Percentiles rank a stretch among this genome's conserved stretches.
Conservation (phyloP, 805 yeast genomes). For the Brettanomyces bruxellensis region DNA sequence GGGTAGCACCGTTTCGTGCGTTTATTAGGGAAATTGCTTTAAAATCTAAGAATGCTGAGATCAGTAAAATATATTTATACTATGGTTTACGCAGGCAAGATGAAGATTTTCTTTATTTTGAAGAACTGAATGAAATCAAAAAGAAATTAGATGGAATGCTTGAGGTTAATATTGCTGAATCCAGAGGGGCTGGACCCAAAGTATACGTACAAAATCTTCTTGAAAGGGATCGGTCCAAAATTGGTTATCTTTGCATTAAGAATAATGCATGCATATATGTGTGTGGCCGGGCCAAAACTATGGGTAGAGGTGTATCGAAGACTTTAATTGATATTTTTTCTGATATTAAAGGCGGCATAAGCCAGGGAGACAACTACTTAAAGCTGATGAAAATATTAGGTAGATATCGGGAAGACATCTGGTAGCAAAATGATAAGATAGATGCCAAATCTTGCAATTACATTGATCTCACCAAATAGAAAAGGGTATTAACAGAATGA, state of each 20-base stretch:
- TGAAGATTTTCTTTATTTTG: conserved; percentile 69
- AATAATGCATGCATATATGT: conserved; percentile 79
- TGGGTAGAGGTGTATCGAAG: conserved; percentile 84
- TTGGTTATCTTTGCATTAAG: conserved; percentile 37
- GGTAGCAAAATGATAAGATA: conserved; percentile 38
- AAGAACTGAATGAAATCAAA: conserved; percentile 71
- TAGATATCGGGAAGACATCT: conserved; percentile 91
- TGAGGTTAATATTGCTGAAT: conserved; percentile 68
- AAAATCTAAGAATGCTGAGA: conserved; percentile 14
- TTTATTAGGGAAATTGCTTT: conserved; percentile 42
- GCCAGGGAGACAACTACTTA: conserved; percentile 59
- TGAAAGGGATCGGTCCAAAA: conserved; percentile 34
- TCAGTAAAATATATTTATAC: conserved; percentile 64
- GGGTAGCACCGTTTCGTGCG: conserved; percentile 94
- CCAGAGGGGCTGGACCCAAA: conserved; percentile 50
- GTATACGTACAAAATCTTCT: conserved; percentile 81
- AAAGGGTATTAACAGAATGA: too few species aligned
- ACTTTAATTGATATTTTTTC: conserved; percentile 55
- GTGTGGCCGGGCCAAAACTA: conserved; percentile 87
- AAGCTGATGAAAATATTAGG: conserved; percentile 71
- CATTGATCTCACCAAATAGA: too few species aligned
- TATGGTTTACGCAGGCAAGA: conserved; percentile 53
- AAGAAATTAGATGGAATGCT: conserved; percentile 41
- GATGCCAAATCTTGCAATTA: too few species aligned
- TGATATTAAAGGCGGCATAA: conserved; percentile 40